Conservation (phyloP, 1,284 basidiomycete species). For the Gomphus bonarii region DNA sequence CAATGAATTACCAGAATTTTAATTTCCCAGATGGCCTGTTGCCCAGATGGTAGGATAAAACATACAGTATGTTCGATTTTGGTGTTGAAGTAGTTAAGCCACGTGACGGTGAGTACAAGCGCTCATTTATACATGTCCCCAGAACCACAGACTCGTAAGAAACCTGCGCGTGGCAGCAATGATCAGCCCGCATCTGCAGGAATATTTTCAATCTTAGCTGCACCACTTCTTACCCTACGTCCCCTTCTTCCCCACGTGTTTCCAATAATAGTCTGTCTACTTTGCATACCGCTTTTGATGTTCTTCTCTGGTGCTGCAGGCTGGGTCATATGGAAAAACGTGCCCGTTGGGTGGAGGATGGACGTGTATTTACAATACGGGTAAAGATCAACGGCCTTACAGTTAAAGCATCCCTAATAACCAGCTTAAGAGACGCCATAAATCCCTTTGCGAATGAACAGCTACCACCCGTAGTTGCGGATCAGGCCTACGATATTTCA, state of each 20-base stretch:
- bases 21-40: no score
- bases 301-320: slow-evolving; percentile 54
- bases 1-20: no score
- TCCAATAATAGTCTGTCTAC: slow-evolving; percentile 46
- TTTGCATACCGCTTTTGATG: slow-evolving; percentile 51
- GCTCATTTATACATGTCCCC: neutral
- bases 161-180: neutral
- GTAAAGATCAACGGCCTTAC: slow-evolving; percentile 25
- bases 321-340: slow-evolving; percentile 58
- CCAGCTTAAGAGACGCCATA: slow-evolving; percentile 39
- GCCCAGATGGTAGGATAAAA: no score
- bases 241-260: slow-evolving; percentile 18
- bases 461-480: slow-evolving; percentile 39
- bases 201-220: neutral
- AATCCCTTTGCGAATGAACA: slow-evolving; percentile 48
- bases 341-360: slow-evolving; percentile 56
- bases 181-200: neutral
- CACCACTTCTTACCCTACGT: neutral
- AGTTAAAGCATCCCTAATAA: neutral
- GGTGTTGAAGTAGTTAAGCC: no score
- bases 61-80: no score
- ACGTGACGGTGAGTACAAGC: neutral
- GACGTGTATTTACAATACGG: slow-evolving; percentile 67
- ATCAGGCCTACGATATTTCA: slow-evolving; percentile 62
- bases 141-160: neutral